Conservation (phyloP, 2,329 filamentous ascomycete species). For the Colletotrichum theobromicola region DNA sequence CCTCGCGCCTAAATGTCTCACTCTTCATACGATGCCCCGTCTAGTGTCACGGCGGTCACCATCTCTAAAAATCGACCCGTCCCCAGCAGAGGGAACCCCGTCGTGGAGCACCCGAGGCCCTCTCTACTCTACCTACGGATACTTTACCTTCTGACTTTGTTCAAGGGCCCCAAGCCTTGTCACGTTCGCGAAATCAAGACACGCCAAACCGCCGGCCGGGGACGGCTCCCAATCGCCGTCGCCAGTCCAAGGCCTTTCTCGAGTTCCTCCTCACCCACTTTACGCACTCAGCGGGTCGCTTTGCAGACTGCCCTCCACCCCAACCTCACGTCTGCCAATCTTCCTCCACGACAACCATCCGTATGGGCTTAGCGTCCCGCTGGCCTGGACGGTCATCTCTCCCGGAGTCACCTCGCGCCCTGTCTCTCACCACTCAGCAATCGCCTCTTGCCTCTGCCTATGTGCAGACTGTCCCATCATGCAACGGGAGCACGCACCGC, state of each 20-base stretch:
- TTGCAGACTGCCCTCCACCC: slow-evolving; percentile 9
- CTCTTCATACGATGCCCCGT: not conserved
- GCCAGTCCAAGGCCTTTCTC: not conserved
- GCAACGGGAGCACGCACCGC: not conserved
- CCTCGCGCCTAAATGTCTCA: not conserved
- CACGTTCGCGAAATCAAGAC: slow-evolving; percentile 19
- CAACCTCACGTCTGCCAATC: slow-evolving; percentile 6
- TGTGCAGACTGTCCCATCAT: not conserved
- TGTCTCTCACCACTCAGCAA: not conserved
- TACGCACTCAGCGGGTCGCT: slow-evolving; percentile 18
- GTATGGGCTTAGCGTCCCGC: slow-evolving; percentile 17
- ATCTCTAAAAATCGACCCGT: not conserved
- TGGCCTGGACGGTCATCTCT: slow-evolving; percentile 11
- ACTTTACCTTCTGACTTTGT: not conserved
- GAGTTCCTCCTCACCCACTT: slow-evolving; percentile 9
- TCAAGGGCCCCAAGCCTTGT: not conserved
- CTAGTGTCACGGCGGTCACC: not conserved
- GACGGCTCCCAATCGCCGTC: not conserved
- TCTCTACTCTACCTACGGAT: not conserved
- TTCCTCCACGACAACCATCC: slow-evolving; percentile 1
- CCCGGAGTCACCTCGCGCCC: slow-evolving; percentile 7
- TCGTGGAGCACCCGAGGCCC: not conserved
- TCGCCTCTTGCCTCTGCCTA: not conserved
- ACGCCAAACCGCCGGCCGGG: slow-evolving; percentile 2
- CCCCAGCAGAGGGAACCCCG: not conserved